Conservation (phyloP, 257 asterid genomes). For the Solanum dulcamara region DNA sequence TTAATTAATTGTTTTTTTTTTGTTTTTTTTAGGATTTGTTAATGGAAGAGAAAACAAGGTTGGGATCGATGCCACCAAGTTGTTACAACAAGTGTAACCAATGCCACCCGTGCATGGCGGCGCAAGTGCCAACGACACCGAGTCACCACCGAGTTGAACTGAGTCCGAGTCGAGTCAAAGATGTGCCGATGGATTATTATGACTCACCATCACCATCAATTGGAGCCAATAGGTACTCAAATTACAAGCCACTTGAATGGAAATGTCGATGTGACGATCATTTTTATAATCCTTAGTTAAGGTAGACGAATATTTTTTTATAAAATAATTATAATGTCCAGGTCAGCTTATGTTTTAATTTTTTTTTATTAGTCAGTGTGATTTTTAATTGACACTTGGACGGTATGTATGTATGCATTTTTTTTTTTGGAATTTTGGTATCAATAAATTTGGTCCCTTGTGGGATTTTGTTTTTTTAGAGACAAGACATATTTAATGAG, state of each 20-base stretch:
- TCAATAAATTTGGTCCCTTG: not conserved
- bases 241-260: constrained; percentile 99
- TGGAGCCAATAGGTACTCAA: constrained; percentile 63
- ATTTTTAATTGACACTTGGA: not conserved
- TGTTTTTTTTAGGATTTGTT: constrained; percentile 28
- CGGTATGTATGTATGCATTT: not conserved
- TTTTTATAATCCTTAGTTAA: constrained; percentile 53
- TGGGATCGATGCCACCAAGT: constrained; percentile 96
- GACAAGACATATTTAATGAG: constrained; percentile 9
- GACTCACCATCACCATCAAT: constrained; percentile 17
- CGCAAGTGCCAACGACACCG: constrained; percentile 67
- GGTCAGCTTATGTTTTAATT: not conserved
- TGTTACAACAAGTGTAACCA: constrained; percentile 90
- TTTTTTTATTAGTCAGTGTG: not conserved
- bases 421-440: not conserved
- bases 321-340: not conserved
- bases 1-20: not conserved
- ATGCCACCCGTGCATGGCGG: constrained; percentile 98
- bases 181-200: constrained; percentile 19
- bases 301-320: too few species aligned
- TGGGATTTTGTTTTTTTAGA: not conserved
- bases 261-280: constrained; percentile 84
- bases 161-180: constrained; percentile 3
- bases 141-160: constrained; percentile 30
- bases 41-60: constrained; percentile 62